Evolutionary conservation across 106 monocot genomes (phyloP).

Genomic region (Posidonia australis): DNA sequence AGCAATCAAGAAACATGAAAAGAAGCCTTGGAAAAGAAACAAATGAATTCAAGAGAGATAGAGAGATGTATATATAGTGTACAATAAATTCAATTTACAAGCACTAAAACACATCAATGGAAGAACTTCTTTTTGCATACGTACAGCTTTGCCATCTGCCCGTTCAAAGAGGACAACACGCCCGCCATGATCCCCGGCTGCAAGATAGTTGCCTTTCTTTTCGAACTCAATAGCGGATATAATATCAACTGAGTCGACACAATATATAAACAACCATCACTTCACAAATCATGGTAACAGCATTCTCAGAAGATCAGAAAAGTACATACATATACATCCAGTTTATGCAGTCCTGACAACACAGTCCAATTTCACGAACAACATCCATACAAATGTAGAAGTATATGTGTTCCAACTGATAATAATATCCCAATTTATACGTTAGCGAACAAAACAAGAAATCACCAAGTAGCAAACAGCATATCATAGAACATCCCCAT

Average conservation of each 20-base stretch:
- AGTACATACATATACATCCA: background rate
- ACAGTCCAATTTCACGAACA: too few species aligned
- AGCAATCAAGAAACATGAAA: background rate
- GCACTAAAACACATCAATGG: background rate
- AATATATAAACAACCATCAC: background rate
- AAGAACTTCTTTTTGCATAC: background rate
- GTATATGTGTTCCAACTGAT: too few species aligned
- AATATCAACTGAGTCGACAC: constrained; percentile 32
- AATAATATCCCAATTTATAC: too few species aligned
- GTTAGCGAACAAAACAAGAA: too few species aligned
- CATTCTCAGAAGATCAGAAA: background rate
- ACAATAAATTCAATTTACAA: background rate
- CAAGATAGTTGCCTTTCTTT: constrained; percentile 41
- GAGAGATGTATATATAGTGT: background rate
- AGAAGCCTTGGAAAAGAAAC: background rate
- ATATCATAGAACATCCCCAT: too few species aligned
- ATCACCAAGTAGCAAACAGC: too few species aligned
- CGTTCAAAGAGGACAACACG: constrained; percentile 55
- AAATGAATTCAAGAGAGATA: background rate
- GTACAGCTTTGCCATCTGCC: constrained; percentile 10
- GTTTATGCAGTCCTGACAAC: background rate
- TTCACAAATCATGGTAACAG: background rate
- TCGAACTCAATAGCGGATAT: constrained; percentile 67
- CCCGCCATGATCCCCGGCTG: constrained; percentile 47
- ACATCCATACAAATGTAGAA: too few species aligned